Evolutionary conservation across 1,284 basidiomycete genomes (phyloP).

Genomic region (Anthracocystis setariae): DNA sequence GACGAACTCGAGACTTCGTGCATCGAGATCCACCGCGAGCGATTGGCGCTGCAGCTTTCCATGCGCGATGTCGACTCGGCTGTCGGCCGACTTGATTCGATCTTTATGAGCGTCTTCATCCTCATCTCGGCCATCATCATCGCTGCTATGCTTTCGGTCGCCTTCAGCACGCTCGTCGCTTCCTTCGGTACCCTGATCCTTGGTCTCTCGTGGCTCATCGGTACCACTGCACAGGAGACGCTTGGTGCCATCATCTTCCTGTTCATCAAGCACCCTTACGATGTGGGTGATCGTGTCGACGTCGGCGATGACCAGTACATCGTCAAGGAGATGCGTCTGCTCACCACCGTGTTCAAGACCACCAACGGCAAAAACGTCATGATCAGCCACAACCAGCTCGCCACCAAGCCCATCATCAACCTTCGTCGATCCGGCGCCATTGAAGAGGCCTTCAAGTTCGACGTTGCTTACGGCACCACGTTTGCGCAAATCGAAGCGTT

Average conservation of each 20-base stretch:
- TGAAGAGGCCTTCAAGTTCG: slow-evolving; percentile 82
- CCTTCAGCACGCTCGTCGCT: slow-evolving; percentile 79
- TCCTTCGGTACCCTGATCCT: slow-evolving; percentile 84
- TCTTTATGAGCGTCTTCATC: slow-evolving; percentile 71
- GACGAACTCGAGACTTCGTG: slow-evolving; percentile 82
- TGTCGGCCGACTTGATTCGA: slow-evolving; percentile 72
- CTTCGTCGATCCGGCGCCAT: slow-evolving; percentile 77
- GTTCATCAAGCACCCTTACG: slow-evolving; percentile 84
- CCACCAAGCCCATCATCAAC: slow-evolving; percentile 74
- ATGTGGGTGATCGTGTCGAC: slow-evolving; percentile 78
- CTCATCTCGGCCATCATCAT: slow-evolving; percentile 77
- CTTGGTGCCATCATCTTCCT: slow-evolving; percentile 84
- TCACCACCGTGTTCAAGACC: slow-evolving; percentile 73
- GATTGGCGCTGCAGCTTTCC: slow-evolving; percentile 82
- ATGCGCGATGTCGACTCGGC: slow-evolving; percentile 90
- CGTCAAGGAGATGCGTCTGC: slow-evolving; percentile 85
- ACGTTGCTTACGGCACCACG: slow-evolving; percentile 80
- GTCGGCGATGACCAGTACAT: slow-evolving; percentile 74
- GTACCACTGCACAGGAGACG: slow-evolving; percentile 75
- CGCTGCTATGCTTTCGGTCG: slow-evolving; percentile 72
- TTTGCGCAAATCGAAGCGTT: slow-evolving; percentile 85
- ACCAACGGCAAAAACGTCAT: slow-evolving; percentile 44
- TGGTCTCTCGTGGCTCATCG: slow-evolving; percentile 89
- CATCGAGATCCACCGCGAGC: slow-evolving; percentile 83
- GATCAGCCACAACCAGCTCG: slow-evolving; percentile 44